phyloP scores from a whole-genome alignment of 1,139 yeast genomes.

The Blastobotrys ciferrii region DNA sequence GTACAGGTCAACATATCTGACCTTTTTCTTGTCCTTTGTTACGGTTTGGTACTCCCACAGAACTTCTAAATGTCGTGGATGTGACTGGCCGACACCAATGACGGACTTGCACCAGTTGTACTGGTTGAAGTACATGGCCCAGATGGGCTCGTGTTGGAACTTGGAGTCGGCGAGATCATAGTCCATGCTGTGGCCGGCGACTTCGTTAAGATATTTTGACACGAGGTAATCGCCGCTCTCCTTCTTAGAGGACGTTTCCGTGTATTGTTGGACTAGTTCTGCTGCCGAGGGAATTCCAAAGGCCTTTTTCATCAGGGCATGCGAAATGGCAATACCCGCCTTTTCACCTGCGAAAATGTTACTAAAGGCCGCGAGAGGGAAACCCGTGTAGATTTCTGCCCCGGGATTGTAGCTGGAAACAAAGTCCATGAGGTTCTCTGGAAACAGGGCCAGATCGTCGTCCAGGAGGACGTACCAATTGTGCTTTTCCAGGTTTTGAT shows the following conservation, averaged over 20 bases:
- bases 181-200: slow-evolving; percentile 25
- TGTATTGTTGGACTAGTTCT: slow-evolving; percentile 20
- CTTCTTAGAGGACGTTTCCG: slow-evolving; percentile 22
- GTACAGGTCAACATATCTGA: slow-evolving; percentile 33
- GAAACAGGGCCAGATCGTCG: slow-evolving; percentile 36
- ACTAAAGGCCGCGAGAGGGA: slow-evolving; percentile 27
- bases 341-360: slow-evolving; percentile 40
- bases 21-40: slow-evolving; percentile 12
- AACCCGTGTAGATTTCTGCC: slow-evolving; percentile 33
- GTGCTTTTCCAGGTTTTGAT: slow-evolving; percentile 24
- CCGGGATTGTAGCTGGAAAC: slow-evolving; percentile 28
- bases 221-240: slow-evolving; percentile 39
- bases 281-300: slow-evolving; percentile 21
- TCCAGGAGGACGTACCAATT: slow-evolving; percentile 40
- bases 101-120: slow-evolving; percentile 37
- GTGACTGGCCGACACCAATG: slow-evolving; percentile 30
- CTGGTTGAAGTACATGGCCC: slow-evolving; percentile 21
- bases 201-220: slow-evolving; percentile 28
- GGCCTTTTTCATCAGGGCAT: slow-evolving; percentile 33
- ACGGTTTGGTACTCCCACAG: slow-evolving; percentile 36
- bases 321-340: slow-evolving; percentile 36
- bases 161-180: slow-evolving; percentile 21
- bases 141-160: slow-evolving; percentile 26
- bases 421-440: slow-evolving; percentile 29
- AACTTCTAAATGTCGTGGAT: slow-evolving; percentile 32